Evolutionary conservation across 1,284 basidiomycete genomes (phyloP), one percentile per base, ranked within the genome.

Genomic region (Marasmius tenuissimus): DNA sequence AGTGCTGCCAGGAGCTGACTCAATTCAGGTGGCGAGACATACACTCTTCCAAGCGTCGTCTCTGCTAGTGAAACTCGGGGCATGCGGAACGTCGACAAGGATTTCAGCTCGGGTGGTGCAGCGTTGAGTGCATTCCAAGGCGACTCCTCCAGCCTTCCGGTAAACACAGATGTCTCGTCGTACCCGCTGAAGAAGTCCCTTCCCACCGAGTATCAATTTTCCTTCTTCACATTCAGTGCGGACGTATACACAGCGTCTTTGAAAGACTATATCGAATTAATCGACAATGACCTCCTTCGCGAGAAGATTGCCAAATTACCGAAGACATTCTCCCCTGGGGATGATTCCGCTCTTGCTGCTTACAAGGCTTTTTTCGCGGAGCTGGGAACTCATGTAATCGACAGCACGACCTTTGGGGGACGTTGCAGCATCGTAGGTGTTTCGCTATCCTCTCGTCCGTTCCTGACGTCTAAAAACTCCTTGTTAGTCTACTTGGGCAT

Each of bases 301-400:
- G 9, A 33, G 4, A n/a, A 57, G 54, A 39, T 57, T 7, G 16
- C 16, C 18, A 38, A 57, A 12, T 37, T 57, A 8, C 54, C 54
- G 11, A 7, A 40, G 20, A 7, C 54, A 2, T 57, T 57, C 40
- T 42, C 40, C 4, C 7, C 54, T 33, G 39, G 40, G 11, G 38
- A 57, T 11, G 18, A 33, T 11, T n/a, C 18, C 12, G 38, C 39
- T 33, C 7, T 57, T 7, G 54, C 37, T 34, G 54, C 54, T 16
- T 57, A 57, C 20, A 40, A 9, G 54, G 37, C 54, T 10, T 40
- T 57, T 14, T 57, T 57, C 20, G 37, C 34, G 8, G 54, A 57
- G 54, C 16, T 57, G 10, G 54, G 54, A 33, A 57, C 34, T 14
- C 54, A 57, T 45, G 54, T 57, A 11, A 57, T 57, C 54, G 40